Evolutionary conservation across 2,329 filamentous ascomycete species (phyloP), one percentile per base, ranked within the genome.

Genomic region (Neofusicoccum umdonicola): DNA sequence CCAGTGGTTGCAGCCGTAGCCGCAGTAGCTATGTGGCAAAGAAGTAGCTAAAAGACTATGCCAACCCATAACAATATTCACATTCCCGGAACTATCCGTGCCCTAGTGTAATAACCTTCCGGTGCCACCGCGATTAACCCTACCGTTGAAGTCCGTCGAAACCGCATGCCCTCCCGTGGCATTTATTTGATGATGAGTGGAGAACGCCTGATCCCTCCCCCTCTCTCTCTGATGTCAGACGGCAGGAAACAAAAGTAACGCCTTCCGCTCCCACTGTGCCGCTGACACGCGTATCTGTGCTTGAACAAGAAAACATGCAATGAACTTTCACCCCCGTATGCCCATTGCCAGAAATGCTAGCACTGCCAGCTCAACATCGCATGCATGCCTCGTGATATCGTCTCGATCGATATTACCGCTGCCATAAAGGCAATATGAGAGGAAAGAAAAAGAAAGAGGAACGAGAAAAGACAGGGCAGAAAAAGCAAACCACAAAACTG

Each of bases 301-400:
- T 17, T 8, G 27, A 60, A 22, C 27, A 60, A 47, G 17, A 47
- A 37, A 60, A 52, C 8, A 34, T 15, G 42, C 41, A 60, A 47
- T 39, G 56, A 37, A 47, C 56, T 27, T 39, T 45, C 41, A 47
- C 56, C 27, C 27, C 34, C 11, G 7, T 47, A 22, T 60, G 54
- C 56, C 12, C 56, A 60, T 60, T 60, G 56, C 56, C 34, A 31
- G 3, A 58, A 58, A 47, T n/a, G n/a, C 31, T 15, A n/a, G 41
- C 41, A 19, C 41, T 5, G 56, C 56, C 31, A 35, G 54, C 56
- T 22, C 39, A 45, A 34, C 39, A 60, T 8, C 56, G 31, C 41
- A 22, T 47, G 31, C 41, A 60, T 60, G 56, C 42, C 42, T 60
- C 56, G 27, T 60, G 56, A 60, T 60, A 9, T 60, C 56, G 56